These are phyloP conservation scores for Vitis vinifera DNA, from an alignment of 164 flowering plant genomes.

Conservation along the genomic window ASM3070453v1 NC_081816.1:9942001-9942500, in stretches of 20 bases:
- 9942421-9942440: no score
- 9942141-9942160: neutral
- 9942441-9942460: no score
- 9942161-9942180: neutral
- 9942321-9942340: neutral
- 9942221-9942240: neutral
- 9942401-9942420: no score
- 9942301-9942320: neutral
- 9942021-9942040: neutral
- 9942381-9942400: no score
- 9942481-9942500: no score
- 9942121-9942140: no score
- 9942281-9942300: neutral
- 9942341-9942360: neutral
- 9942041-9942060: neutral
- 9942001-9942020: slow-evolving; percentile 18
- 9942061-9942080: neutral
- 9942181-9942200: neutral
- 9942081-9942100: no score
- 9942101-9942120: no score
- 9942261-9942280: slow-evolving; percentile 7
- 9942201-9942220: neutral
- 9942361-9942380: no score
- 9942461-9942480: no score
- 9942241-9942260: slow-evolving; percentile 13